Evolutionary conservation across 2,329 filamentous ascomycete species (phyloP), one percentile per base, ranked within the genome.

Genomic region (Fusarium graminum): DNA sequence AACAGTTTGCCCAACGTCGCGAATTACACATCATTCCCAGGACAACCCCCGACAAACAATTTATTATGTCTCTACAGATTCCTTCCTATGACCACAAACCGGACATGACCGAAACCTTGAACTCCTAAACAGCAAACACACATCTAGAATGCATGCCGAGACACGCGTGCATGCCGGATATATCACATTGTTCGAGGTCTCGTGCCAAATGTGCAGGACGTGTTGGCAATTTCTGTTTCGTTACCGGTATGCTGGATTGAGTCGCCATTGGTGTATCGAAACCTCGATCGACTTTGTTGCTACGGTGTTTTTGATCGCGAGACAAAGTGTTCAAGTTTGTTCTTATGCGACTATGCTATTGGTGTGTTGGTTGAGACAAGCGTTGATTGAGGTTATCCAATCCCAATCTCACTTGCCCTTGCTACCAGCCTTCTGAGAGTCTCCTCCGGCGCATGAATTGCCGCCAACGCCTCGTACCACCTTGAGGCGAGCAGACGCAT

Each of bases 291-390:
- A 12, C 43, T 28, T 53, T 28, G 42, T 40, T 54, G 29, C 39
- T 41, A 16, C 9, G 13, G 45, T 52, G 40, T 22, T 38, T 51
- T 34, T n/a, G 30, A 62, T 62, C 38, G 41, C 34, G 26, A 65
- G 65, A 47, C 52, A 53, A 65, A 65, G 52, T 59, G 61, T 44
- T 38, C 40, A 17, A 53, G 54, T 59, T 53, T 68, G 52, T 56
- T 58, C 14, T 30, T 29, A 12, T 53, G 16, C 22, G 12, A 28
- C 7, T 28, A 14, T 51, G 30, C 44, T 16, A 58, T 65, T 62
- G 51, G 65, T 46, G 56, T 66, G 60, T 68, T 68, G 60, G 65
- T 52, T 16, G n/a, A 28, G 29, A 40, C 45, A 13, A 28, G 17
- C 16, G 29, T 50, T 52, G 16, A 36, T 16, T 36, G 14, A 36